Evolutionary conservation across 257 asterid species (phyloP), one percentile per base, ranked within the genome.

Genomic region (Nicotiana paniculata): DNA sequence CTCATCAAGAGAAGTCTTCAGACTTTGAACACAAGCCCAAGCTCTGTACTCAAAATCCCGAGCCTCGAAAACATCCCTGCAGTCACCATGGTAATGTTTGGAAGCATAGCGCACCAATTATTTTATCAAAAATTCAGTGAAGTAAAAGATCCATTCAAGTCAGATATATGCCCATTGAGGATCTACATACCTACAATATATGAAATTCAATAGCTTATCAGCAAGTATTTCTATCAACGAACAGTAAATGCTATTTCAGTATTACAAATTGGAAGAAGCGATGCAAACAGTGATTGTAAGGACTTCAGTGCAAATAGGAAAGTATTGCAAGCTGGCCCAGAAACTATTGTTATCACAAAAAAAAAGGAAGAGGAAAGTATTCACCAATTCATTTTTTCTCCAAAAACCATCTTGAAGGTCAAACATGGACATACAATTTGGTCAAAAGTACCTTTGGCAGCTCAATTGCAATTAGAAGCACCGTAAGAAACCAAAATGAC

Each of bases 1-100:
- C 80, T 96, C 99, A 77, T 93, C 98, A 61, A 96, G 96, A 86
- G 95, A 91, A 85, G 91, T 88, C 82, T 92, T 93, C 81, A 96
- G 88, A 84, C 95, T 83, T 81, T 93, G 92, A 81, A 94, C 98
- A 85, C 77, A 89, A 80, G 97, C 98, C 98, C 98, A 96, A 74
- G 98, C 97, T 92, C 88, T 88, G 80, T 86, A 90, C 88, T 96
- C 99, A 7, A 87, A 86, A 75, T 83, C 87, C 87, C 91, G 92
- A 86, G 98, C 98, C 86, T 91, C 98, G 67, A 77, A 82, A 59
- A 91, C 91, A 82, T 93, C 97, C 89, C 99, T 96, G 90, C 87
- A 87, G 32, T 85, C 84, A 81, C 77, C 70, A 81, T 13, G 79
- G 46, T 81, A 85, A 82, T 70, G 58, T 77, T 35, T 30, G 80